A percentile compares a stretch with the other conserved stretches of the same genome.
Evolutionary conservation across 257 asterid genomes (phyloP).

Genomic region (Scutellaria barbata): DNA sequence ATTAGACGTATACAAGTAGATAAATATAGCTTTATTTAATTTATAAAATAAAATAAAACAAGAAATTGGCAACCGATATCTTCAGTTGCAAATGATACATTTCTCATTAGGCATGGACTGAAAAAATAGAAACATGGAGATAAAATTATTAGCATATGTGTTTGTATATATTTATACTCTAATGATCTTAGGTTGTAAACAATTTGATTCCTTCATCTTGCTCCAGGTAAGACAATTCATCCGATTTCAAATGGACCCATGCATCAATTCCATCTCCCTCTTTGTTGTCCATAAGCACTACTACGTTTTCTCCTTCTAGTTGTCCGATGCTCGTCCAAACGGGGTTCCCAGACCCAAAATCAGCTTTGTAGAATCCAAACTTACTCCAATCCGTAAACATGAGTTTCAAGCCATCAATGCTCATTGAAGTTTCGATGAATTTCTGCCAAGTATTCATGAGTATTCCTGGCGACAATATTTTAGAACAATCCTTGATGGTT

Average conservation of each 20-base stretch:
- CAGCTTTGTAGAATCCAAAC: conserved; percentile 39
- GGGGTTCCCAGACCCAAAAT: conserved; percentile 48
- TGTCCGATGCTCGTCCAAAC: conserved; percentile 18
- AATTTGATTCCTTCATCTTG: neutral
- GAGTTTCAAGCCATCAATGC: neutral
- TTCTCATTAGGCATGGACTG: too few species aligned
- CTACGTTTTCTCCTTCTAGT: neutral
- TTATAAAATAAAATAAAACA: too few species aligned
- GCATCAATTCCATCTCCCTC: conserved; percentile 43
- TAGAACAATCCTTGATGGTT: neutral
- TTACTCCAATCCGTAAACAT: conserved; percentile 37
- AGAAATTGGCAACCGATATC: too few species aligned
- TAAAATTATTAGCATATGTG: too few species aligned
- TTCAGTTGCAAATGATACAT: too few species aligned
- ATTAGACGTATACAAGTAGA: too few species aligned
- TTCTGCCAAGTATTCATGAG: neutral
- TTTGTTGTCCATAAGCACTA: conserved; percentile 19
- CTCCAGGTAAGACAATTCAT: conserved; percentile 32
- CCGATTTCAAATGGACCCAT: conserved; percentile 28
- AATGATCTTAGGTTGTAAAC: neutral
- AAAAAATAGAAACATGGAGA: too few species aligned
- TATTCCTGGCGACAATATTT: neutral
- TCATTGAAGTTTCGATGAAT: neutral
- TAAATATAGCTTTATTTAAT: too few species aligned
- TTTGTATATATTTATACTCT: too few species aligned